Base-by-base conservation (phyloP, 495 filamentous ascomycete species). In the Pyrenula massariospora region DNA sequence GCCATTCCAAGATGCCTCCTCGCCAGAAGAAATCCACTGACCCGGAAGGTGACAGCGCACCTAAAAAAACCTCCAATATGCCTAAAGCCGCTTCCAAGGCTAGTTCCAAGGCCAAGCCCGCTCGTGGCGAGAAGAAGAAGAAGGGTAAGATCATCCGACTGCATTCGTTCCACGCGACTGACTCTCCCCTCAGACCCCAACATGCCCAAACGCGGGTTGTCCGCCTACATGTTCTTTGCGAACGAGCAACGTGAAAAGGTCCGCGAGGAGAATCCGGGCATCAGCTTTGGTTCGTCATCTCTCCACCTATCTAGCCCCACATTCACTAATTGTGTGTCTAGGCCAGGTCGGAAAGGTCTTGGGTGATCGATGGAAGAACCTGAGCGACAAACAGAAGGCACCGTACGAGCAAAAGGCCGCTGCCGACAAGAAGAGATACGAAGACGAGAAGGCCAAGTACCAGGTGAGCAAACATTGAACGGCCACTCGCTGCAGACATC, bases 141-240 rank as follows among this genome's bases (percentile, higher is more conserved):
- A 91, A 91, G 81, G 88, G 87, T 89, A 75, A 63, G 81, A 73
- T 59, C n/a, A n/a, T n/a, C n/a, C n/a, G n/a, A n/a, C n/a, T n/a
- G n/a, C n/a, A n/a, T n/a, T n/a, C n/a, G n/a, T 51, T 48, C n/a
- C 47, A 1, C 20, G 1, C 12, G 22, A 22, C 15, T 48, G 25
- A 48, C 50, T n/a, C 56, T 21, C 25, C 20, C 51, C 19, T 1
- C 60, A 97, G 93, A 98, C 72, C 93, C 93, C 74, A 96, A 97
- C 70, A 91, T 91, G 52, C 93, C 93, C 68, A 99, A 97, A 88
- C 88, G 93, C 74, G 94, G 91, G 75, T 88, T 99, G 52, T 99
- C 93, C 21, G 93, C 94, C 54, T 99, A 99, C 83, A 99, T 99
- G 93, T 99, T 97, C 84, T 99, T 99, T 70, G 93, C 93, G 80